Conservation (phyloP, 495 filamentous ascomycete species). For the Penicillium chermesinum region DNA sequence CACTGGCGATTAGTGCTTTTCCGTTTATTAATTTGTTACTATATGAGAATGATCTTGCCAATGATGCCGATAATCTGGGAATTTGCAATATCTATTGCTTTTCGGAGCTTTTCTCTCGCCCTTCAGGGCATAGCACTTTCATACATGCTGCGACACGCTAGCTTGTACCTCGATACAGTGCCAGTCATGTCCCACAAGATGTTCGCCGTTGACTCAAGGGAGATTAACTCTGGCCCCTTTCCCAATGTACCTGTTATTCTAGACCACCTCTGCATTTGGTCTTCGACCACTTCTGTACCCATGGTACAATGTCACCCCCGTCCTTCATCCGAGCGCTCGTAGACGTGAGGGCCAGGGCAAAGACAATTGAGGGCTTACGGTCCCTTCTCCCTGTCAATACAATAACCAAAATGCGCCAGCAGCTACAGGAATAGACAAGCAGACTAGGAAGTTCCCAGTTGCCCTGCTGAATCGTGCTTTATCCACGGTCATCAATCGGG, state of each 20-base stretch:
- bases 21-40: not conserved
- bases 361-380: not conserved
- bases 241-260: too few species aligned
- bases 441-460: not conserved
- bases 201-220: too few species aligned
- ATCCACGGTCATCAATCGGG: not conserved
- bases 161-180: slow-evolving; percentile 5
- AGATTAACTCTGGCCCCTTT: too few species aligned
- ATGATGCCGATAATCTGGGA: not conserved
- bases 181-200: slow-evolving; percentile 4
- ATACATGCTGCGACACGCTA: too few species aligned
- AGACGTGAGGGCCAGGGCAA: not conserved
- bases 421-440: not conserved
- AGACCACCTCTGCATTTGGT: too few species aligned
- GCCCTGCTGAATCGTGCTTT: not conserved
- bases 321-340: not conserved
- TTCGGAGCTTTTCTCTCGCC: not conserved
- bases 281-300: not conserved
- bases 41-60: not conserved
- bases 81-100: not conserved
- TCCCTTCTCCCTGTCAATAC: not conserved
- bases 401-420: not conserved
- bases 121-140: slow-evolving; percentile 2
- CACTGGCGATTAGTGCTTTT: not conserved
- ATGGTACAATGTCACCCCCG: too few species aligned